Percentiles rank a stretch among this genome's conserved stretches.
Conservation (phyloP, 2,329 filamentous ascomycete species). For the Orbilia quercus region DNA sequence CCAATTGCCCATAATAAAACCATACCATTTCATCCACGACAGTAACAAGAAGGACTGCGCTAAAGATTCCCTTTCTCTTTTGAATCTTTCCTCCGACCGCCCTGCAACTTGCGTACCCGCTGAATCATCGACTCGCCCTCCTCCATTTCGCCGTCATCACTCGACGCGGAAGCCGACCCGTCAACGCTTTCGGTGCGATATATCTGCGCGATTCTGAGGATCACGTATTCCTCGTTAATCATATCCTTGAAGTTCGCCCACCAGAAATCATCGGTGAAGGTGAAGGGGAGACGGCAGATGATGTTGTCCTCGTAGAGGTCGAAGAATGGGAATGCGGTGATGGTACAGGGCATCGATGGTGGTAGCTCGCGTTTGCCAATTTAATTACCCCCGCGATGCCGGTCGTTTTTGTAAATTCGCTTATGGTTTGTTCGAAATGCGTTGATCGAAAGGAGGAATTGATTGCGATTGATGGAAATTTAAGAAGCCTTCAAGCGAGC, state of each 20-base stretch:
- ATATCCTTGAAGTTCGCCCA: slow-evolving; percentile 37
- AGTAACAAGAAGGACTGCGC: too few relatives aligned
- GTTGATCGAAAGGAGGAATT: too few relatives aligned
- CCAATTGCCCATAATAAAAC: too few relatives aligned
- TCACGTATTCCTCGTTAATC: slow-evolving; percentile 50
- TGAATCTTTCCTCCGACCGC: neutral
- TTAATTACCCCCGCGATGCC: too few relatives aligned
- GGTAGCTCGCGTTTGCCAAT: too few relatives aligned
- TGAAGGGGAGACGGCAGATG: slow-evolving; percentile 27
- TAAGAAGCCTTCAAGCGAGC: neutral
- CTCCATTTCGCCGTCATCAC: neutral
- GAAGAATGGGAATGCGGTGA: slow-evolving; percentile 47
- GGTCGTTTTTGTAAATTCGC: neutral
- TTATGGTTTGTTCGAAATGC: too few relatives aligned
- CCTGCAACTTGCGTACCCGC: slow-evolving; percentile 18
- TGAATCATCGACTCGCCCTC: slow-evolving; percentile 29
- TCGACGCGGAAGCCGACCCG: neutral
- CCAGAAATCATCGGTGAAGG: slow-evolving; percentile 29
- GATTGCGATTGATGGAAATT: too few relatives aligned
- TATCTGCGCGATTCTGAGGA: slow-evolving; percentile 32
- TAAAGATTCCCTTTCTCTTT: too few relatives aligned
- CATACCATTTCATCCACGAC: too few relatives aligned
- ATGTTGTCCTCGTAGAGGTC: slow-evolving; percentile 52
- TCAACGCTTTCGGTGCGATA: slow-evolving; percentile 19
- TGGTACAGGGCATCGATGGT: slow-evolving; percentile 24